Percentiles rank a stretch among this genome's conserved stretches.
Evolutionary conservation across 192 early-diverging fungal species (phyloP).

Genomic region (Chytriomyces sp.): DNA sequence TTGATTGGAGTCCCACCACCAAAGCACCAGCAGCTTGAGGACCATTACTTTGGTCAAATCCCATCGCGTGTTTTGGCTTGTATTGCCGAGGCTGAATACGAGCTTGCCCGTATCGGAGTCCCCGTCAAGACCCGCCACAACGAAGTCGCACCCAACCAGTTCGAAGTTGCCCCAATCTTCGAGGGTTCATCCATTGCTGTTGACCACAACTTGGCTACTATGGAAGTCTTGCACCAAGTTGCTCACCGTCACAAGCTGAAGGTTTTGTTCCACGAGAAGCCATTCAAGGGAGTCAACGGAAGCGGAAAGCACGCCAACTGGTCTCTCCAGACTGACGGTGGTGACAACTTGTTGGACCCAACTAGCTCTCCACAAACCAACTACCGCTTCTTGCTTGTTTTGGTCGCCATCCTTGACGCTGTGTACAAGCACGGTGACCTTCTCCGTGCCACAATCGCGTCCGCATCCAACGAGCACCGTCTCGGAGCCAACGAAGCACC

Average conservation of each 20-base stretch:
- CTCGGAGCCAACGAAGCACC: conserved; percentile 97
- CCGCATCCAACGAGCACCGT: conserved; percentile 95
- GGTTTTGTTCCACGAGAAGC: conserved; percentile 97
- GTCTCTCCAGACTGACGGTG: conserved; percentile 88
- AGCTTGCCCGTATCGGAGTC: conserved; percentile 91
- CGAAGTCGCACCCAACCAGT: conserved; percentile 97
- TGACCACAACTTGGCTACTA: conserved; percentile 96
- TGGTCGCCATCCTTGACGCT: conserved; percentile 87
- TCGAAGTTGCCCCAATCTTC: conserved; percentile 97
- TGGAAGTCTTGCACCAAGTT: conserved; percentile 95
- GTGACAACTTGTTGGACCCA: conserved; percentile 96
- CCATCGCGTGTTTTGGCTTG: conserved; percentile 86
- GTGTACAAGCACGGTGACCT: conserved; percentile 89
- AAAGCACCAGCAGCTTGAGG: conserved; percentile 98
- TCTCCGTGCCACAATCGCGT: conserved; percentile 87
- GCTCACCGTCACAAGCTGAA: conserved; percentile 96
- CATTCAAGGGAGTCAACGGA: conserved; percentile 97
- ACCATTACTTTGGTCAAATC: conserved; percentile 98
- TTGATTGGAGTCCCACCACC: conserved; percentile 90
- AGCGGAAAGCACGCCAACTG: conserved; percentile 99
- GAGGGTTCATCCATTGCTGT: conserved; percentile 92
- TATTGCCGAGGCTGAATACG: conserved; percentile 91
- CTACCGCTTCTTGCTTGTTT: conserved; percentile 94
- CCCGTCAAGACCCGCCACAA: conserved; percentile 99
- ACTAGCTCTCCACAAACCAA: conserved; percentile 94